Evolutionary conservation across 805 yeast species (phyloP).

Genomic region (Tetrapisispora fleetii): DNA sequence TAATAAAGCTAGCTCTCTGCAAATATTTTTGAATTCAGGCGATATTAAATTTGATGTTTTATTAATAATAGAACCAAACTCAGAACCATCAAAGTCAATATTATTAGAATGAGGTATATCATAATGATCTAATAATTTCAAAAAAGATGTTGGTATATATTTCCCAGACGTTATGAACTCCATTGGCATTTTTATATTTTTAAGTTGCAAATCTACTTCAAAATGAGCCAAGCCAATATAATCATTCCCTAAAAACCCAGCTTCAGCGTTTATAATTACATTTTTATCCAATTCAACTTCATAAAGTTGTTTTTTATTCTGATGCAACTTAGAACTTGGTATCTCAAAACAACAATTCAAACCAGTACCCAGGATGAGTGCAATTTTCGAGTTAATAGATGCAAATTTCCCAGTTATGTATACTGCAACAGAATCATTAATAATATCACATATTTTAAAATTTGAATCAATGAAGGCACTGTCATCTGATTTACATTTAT

Average conservation of each 20-base stretch:
- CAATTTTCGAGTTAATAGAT: conserved; percentile 30
- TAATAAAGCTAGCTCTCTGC: conserved; percentile 8
- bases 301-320: conserved; percentile 2
- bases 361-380: conserved; percentile 64
- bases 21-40: background rate
- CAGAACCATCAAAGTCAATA: conserved; percentile 15
- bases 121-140: conserved; percentile 11
- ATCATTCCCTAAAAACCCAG: conserved; percentile 21
- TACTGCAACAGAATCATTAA: conserved; percentile 62
- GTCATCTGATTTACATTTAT: conserved; percentile 4
- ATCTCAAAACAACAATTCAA: conserved; percentile 40
- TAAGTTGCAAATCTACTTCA: conserved; percentile 7
- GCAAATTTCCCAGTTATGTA: conserved; percentile 40
- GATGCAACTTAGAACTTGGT: conserved; percentile 12
- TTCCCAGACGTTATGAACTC: conserved; percentile 23
- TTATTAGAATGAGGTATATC: conserved; percentile 3
- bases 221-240: conserved; percentile 13
- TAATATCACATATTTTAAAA: conserved; percentile 36
- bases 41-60: background rate
- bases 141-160: conserved; percentile 17
- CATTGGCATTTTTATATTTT: conserved; percentile 18
- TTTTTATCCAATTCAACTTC: background rate
- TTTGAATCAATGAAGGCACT: conserved; percentile 11
- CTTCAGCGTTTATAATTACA: conserved; percentile 19
- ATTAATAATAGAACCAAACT: conserved; percentile 6